Evolutionary conservation across 2,329 filamentous ascomycete species (phyloP), one percentile per base, ranked within the genome.

Genomic region (Clonostachys sp.): DNA sequence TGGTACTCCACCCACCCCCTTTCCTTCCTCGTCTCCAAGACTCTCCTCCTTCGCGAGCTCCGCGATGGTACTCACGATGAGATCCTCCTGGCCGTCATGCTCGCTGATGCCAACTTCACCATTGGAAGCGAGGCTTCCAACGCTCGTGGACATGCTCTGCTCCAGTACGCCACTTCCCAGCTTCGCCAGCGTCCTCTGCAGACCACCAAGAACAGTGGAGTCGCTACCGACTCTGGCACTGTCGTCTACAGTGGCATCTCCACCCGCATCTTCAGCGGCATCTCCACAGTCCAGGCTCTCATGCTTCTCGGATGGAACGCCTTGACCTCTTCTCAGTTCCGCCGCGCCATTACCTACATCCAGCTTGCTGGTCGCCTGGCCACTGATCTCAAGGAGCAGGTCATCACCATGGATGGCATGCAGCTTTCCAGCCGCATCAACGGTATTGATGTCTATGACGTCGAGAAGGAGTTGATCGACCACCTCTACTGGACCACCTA

Each of bases 1-100:
- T 71, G 68, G 68, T 71, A 65, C 48, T 66, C 63, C 1, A 51
- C 59, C 12, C 68, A 71, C 41, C 68, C 68, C 24, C 52, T 71
- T 7, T 67, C 67, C 9, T 63, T 65, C 45, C 55, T 70, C 14
- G 55, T 71, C 14, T 71, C 67, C 45, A 71, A 71, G 53, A 70
- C 67, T 2, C 52, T 71, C 9, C 58, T 71, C 9, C 58, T 69
- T 14, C 58, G 63, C 35, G 63, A 66, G 35, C 57, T 68, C 9
- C 61, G 65, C 18, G 64, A 68, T 47, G 62, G 58, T n/a, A 67
- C 63, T 6, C 62, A 67, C 41, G 67, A 70, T 48, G 62, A 66
- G 46, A 58, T 65, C 17, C 59, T 71, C 10, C 57, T 71, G 34
- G 68, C 67, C 6, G 50, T 61, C 12, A 67, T 71, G 45, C 57